Evolutionary conservation across 208 protist genomes (phyloP).

Genomic region (Trypanosomatidae sp.): DNA sequence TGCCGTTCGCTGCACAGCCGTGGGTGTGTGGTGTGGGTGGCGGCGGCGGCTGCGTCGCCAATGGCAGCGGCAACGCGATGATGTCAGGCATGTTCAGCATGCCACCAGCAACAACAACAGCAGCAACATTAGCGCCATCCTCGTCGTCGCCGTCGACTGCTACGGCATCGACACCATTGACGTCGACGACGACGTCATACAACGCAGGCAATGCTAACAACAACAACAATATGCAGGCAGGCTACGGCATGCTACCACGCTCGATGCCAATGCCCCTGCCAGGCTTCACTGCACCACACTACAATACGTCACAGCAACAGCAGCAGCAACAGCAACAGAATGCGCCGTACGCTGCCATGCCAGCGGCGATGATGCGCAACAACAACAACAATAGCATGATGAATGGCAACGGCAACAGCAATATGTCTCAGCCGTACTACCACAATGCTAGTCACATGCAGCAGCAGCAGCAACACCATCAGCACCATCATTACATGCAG

Average conservation of each 20-base stretch:
- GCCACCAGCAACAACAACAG: not conserved
- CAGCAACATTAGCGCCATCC: constrained; percentile 1
- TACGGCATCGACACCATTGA: not conserved
- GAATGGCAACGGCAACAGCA: constrained; percentile 3
- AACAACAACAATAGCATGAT: constrained; percentile 1
- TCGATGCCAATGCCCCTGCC: too few relatives aligned
- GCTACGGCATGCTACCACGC: too few relatives aligned
- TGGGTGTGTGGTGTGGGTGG: too few relatives aligned
- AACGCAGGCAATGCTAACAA: not conserved
- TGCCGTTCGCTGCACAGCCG: too few relatives aligned
- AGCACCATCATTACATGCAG: constrained; percentile 3
- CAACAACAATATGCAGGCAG: too few relatives aligned
- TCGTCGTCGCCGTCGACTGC: not conserved
- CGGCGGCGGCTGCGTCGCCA: too few relatives aligned
- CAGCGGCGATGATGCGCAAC: not conserved
- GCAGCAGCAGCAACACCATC: not conserved
- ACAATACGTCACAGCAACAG: too few relatives aligned
- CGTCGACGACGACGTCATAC: not conserved
- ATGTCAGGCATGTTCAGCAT: not conserved
- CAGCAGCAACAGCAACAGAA: too few relatives aligned
- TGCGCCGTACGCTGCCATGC: not conserved
- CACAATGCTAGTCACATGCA: too few relatives aligned
- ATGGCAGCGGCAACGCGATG: too few relatives aligned
- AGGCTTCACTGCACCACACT: too few relatives aligned
- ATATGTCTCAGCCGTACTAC: too few relatives aligned